Evolutionary conservation across 148 eudicot species (phyloP).

Genomic region (Spergularia bocconei): DNA sequence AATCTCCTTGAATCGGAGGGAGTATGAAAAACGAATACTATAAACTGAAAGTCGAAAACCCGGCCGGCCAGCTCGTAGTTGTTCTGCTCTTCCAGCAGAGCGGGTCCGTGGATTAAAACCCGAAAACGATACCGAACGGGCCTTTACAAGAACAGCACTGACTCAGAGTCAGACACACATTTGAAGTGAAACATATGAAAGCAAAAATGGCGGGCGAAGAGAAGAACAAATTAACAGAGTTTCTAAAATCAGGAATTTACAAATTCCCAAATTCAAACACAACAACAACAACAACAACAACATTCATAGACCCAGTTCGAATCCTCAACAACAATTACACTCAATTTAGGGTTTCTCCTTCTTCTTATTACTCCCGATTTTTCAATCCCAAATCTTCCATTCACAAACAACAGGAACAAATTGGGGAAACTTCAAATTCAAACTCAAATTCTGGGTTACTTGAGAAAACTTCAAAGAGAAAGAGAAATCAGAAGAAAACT

Average conservation of each 20-base stretch:
- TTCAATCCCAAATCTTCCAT: slow-evolving; percentile 33
- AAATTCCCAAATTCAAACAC: slow-evolving; percentile 41
- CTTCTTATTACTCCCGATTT: slow-evolving; percentile 77
- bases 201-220: slow-evolving; percentile 46
- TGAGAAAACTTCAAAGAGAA: slow-evolving; percentile 39
- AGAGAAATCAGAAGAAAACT: slow-evolving; percentile 39
- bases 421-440: slow-evolving; percentile 3
- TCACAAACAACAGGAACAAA: slow-evolving; percentile 1
- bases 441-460: slow-evolving; percentile 16
- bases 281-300: slow-evolving; percentile 26
- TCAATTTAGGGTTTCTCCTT: slow-evolving; percentile 61
- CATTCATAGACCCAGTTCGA: slow-evolving; percentile 80
- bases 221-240: slow-evolving; percentile 27
- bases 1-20: no score
- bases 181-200: neutral
- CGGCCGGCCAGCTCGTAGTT: no score
- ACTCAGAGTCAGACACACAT: no score
- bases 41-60: no score
- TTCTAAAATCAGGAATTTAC: slow-evolving; percentile 58
- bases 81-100: no score
- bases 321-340: slow-evolving; percentile 56
- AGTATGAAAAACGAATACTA: no score
- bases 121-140: no score
- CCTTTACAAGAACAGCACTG: no score
- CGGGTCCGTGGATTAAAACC: no score